phyloP scores from a whole-genome alignment of 345 rosid genomes.

The Linum trigynum region DNA sequence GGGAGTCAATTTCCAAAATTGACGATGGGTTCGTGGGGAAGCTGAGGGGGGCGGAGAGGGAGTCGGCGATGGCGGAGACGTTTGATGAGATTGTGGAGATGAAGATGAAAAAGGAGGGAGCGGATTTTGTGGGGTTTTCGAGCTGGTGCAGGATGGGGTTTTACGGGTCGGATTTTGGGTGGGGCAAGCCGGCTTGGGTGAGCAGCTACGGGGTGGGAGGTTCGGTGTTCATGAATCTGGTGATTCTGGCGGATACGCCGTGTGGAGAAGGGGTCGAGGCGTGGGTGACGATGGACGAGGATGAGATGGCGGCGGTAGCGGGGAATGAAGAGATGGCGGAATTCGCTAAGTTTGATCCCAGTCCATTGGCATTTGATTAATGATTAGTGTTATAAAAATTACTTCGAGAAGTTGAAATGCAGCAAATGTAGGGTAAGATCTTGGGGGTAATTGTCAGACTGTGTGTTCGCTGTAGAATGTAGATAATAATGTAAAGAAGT shows the following conservation, averaged over 20 bases:
- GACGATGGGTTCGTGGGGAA: conserved; percentile 20
- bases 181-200: conserved; percentile 39
- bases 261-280: conserved; percentile 37
- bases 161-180: conserved; percentile 32
- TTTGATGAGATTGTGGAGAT: conserved; percentile 7
- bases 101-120: conserved; percentile 10
- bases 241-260: conserved; percentile 29
- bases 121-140: conserved; percentile 20
- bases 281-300: conserved; percentile 39
- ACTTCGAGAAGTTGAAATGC: no score
- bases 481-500: no score
- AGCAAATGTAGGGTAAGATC: no score
- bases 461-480: no score
- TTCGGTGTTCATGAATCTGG: conserved; percentile 24
- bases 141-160: conserved; percentile 33
- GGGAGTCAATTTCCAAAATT: conserved; percentile 20
- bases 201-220: conserved; percentile 18
- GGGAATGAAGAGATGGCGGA: conserved; percentile 17
- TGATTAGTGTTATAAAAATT: no score
- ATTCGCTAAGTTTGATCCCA: conserved; percentile 27
- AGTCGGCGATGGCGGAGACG: conserved; percentile 10
- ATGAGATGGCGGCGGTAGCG: conserved; percentile 26
- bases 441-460: no score
- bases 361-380: conserved; percentile 18
- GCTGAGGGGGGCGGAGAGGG: conserved; percentile 13